A percentile compares a stretch with the other conserved stretches of the same genome.
Conservation (phyloP, 2,329 filamentous ascomycete genomes). For the Helminthosporium solani region DNA sequence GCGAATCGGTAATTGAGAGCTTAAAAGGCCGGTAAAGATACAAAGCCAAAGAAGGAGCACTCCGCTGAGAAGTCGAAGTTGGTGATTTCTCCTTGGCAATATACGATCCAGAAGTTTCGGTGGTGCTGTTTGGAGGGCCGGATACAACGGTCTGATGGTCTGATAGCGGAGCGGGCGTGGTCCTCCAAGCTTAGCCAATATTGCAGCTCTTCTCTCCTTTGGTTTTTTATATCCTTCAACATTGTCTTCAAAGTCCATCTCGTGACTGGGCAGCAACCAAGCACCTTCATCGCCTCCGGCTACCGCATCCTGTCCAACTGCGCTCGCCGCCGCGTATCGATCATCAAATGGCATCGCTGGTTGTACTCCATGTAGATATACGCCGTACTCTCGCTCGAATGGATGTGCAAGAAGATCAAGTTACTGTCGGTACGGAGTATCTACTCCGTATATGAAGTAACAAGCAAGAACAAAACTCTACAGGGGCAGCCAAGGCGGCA, state of each 20-base stretch:
- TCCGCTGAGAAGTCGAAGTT: conserved; percentile 55
- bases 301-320: not conserved
- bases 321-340: not conserved
- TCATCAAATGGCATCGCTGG: not conserved
- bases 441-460: not conserved
- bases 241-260: conserved; percentile 28
- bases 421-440: too few species aligned
- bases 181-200: conserved; percentile 40
- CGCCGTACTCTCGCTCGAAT: not conserved
- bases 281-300: conserved; percentile 22
- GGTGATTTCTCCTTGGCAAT: conserved; percentile 57
- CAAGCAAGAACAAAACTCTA: not conserved
- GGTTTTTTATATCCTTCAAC: conserved; percentile 1
- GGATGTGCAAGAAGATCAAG: not conserved
- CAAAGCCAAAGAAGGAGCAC: conserved; percentile 66
- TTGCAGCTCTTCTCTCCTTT: conserved; percentile 3
- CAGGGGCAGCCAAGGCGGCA: not conserved
- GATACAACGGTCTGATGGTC: conserved; percentile 56
- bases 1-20: conserved; percentile 56
- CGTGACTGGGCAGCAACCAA: conserved; percentile 26
- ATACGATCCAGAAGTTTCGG: conserved; percentile 60
- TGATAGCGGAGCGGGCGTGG: conserved; percentile 47
- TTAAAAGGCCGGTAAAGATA: conserved; percentile 65
- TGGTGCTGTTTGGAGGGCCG: conserved; percentile 65
- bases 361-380: not conserved